Conservation (phyloP, 208 protist species). For the Leishmania aethiopica region DNA sequence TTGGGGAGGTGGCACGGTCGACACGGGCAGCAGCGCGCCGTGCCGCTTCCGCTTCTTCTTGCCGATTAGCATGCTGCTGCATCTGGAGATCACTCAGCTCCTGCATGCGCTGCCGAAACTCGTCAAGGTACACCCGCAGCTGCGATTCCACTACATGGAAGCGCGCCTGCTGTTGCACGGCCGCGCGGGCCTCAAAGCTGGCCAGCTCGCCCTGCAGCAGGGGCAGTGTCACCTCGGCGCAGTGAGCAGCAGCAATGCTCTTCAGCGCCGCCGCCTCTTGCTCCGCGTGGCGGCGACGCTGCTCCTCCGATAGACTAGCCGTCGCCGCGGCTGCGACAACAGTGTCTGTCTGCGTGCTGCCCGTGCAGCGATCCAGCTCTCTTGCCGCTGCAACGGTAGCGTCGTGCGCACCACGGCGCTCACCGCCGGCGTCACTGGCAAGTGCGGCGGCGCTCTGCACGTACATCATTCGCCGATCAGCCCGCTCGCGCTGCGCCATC, state of each 20-base stretch:
- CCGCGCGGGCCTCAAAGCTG: constrained; percentile 14
- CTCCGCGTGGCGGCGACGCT: not conserved
- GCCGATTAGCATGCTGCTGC: constrained; percentile 1
- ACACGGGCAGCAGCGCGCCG: not conserved
- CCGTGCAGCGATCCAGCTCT: not conserved
- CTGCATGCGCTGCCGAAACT: constrained; percentile 8
- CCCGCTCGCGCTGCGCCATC: constrained; percentile 7
- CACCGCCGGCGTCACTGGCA: not conserved
- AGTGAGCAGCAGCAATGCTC: constrained; percentile 12
- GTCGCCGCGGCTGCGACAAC: not conserved
- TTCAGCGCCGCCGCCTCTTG: constrained; percentile 1
- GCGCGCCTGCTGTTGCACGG: constrained; percentile 14
- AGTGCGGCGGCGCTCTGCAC: constrained; percentile 16
- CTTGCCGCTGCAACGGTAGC: not conserved
- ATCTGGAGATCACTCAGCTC: not conserved
- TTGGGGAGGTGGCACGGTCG: not conserved
- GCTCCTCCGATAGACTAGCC: not conserved
- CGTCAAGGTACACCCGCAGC: constrained; percentile 10
- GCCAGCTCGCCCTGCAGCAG: constrained; percentile 27
- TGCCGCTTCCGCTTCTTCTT: not conserved
- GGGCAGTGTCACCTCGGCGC: constrained; percentile 21
- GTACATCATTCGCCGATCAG: constrained; percentile 3
- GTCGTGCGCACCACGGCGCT: not conserved
- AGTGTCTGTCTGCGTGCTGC: not conserved
- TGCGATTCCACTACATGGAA: constrained; percentile 8